phyloP scores from a whole-genome alignment of 169 alveolate species.

The Plasmodium relictum region DNA sequence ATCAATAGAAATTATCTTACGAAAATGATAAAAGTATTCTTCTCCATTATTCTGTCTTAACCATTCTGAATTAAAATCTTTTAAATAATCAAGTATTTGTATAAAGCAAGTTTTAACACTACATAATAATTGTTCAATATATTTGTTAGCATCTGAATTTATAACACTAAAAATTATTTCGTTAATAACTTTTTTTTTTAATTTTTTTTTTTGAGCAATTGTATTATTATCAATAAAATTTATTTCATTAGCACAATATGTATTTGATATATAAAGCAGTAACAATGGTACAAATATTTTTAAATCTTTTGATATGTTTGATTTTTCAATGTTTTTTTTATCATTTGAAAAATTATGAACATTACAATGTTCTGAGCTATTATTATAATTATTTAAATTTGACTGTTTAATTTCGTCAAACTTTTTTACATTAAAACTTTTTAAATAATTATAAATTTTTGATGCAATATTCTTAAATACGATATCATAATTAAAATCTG shows the following conservation, averaged over 20 bases:
- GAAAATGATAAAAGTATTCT: constrained; percentile 33
- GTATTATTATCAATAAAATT: background rate
- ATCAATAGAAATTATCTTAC: constrained; percentile 36
- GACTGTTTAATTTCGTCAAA: background rate
- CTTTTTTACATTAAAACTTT: constrained; percentile 15
- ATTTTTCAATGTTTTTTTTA: background rate
- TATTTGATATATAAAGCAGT: background rate
- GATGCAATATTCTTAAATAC: constrained; percentile 21
- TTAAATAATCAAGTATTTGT: constrained; percentile 33
- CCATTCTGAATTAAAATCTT: constrained; percentile 17
- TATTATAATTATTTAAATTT: background rate
- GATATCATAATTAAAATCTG: background rate
- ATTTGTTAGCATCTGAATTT: constrained; percentile 33
- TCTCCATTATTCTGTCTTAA: constrained; percentile 6
- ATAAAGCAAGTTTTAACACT: constrained; percentile 40
- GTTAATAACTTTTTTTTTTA: constrained; percentile 9
- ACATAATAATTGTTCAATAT: constrained; percentile 35
- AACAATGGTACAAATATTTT: constrained; percentile 1
- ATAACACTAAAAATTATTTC: constrained; percentile 28
- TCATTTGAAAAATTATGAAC: background rate
- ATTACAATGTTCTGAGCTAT: background rate
- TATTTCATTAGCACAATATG: background rate
- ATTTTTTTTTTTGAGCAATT: background rate
- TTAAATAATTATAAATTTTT: constrained; percentile 14
- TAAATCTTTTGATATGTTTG: background rate